A percentile compares a stretch with the other conserved stretches of the same genome.
Evolutionary conservation across 208 protist genomes (phyloP).

Genomic region (Paratrypanosoma confusum): DNA sequence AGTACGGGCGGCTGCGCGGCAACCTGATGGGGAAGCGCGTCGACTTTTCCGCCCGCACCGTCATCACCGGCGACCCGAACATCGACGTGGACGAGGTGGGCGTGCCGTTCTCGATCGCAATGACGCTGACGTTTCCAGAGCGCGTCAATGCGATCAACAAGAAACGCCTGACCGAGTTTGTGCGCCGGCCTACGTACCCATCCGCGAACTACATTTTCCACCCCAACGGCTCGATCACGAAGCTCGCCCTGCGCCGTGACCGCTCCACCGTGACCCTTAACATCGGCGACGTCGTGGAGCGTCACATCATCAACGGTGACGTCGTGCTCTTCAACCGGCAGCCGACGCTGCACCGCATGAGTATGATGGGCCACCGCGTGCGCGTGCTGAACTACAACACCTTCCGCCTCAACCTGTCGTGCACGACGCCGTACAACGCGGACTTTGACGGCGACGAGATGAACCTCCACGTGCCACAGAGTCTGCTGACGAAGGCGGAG

Average conservation of each 20-base stretch:
- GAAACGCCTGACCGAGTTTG: slow-evolving; percentile 91
- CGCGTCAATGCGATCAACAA: slow-evolving; percentile 97
- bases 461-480: slow-evolving; percentile 99
- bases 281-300: slow-evolving; percentile 93
- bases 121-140: slow-evolving; percentile 99
- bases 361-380: slow-evolving; percentile 99
- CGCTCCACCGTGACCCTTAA: slow-evolving; percentile 80
- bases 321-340: slow-evolving; percentile 99
- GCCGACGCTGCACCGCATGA: slow-evolving; percentile 99
- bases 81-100: slow-evolving; percentile 97
- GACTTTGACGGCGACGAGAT: slow-evolving; percentile 99
- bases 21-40: slow-evolving; percentile 99
- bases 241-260: slow-evolving; percentile 82
- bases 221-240: slow-evolving; percentile 79
- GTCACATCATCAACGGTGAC: slow-evolving; percentile 98
- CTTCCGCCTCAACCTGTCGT: slow-evolving; percentile 98
- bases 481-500: slow-evolving; percentile 93
- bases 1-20: slow-evolving; percentile 97
- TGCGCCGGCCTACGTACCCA: slow-evolving; percentile 89
- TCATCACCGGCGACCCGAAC: slow-evolving; percentile 98
- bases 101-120: slow-evolving; percentile 97
- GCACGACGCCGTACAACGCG: slow-evolving; percentile 99
- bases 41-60: slow-evolving; percentile 98
- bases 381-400: slow-evolving; percentile 98
- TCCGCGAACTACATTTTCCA: slow-evolving; percentile 94